Evolutionary conservation across 2,329 filamentous ascomycete species (phyloP).

Genomic region (Penicillium sp.): DNA sequence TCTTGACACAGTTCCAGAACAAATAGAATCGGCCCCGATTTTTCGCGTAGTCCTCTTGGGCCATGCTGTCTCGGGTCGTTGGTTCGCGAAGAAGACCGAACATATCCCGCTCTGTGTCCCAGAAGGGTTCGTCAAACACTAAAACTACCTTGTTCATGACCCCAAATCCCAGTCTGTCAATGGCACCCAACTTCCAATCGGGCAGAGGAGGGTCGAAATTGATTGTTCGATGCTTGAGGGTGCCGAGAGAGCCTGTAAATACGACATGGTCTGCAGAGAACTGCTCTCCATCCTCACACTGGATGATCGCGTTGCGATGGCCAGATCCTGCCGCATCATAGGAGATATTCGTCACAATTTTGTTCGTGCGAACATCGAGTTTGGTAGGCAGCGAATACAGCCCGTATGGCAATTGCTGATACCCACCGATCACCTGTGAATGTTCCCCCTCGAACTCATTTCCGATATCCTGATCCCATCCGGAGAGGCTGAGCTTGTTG

Average conservation of each 20-base stretch:
- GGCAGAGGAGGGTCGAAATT: constrained; percentile 90
- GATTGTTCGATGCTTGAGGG: constrained; percentile 76
- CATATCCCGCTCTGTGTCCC: constrained; percentile 86
- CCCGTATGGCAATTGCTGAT: constrained; percentile 87
- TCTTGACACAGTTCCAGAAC: constrained; percentile 94
- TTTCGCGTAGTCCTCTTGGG: constrained; percentile 73
- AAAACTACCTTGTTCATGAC: constrained; percentile 93
- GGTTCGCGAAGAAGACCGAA: constrained; percentile 81
- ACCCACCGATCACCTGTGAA: constrained; percentile 88
- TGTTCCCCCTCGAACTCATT: constrained; percentile 97
- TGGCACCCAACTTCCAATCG: constrained; percentile 75
- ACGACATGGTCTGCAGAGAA: constrained; percentile 89
- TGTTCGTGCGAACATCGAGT: constrained; percentile 72
- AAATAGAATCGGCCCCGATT: constrained; percentile 91
- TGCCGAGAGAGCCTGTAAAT: constrained; percentile 83
- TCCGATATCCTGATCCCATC: constrained; percentile 96
- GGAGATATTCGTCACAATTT: constrained; percentile 70
- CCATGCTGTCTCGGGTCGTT: constrained; percentile 64
- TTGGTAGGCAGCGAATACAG: constrained; percentile 72
- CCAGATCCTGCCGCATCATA: constrained; percentile 48
- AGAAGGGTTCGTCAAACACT: constrained; percentile 85
- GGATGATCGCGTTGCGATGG: constrained; percentile 57
- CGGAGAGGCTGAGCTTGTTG: constrained; percentile 77
- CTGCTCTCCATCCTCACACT: constrained; percentile 72
- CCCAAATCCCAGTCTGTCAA: constrained; percentile 84